Evolutionary conservation across 2,329 filamentous ascomycete genomes (phyloP), one percentile per base, ranked within the genome.

Genomic region (Aspergillus fijiensis): DNA sequence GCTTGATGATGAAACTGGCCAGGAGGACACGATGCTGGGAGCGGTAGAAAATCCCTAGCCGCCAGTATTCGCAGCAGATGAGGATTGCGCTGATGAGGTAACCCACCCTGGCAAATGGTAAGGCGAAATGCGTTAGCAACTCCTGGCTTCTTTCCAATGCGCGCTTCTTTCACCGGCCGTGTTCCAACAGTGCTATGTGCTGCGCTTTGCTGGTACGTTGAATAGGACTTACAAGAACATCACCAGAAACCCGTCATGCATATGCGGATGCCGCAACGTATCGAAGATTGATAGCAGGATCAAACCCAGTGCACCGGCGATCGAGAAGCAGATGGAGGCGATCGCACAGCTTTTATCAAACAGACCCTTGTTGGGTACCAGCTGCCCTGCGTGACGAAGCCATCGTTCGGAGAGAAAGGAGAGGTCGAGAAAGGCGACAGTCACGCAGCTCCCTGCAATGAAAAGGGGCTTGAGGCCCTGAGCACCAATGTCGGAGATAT

Each of bases 1-100:
- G 83, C 78, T 99, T 99, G 72, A 95, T 82, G 85, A 88, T 93
- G 81, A 98, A 98, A 59, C 90, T 95, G 61, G 83, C 75, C 51
- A 87, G 85, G 11, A 99, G 84, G 65, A 95, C 79, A 57, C 82
- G 84, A 76, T 94, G 85, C 61, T 92, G 80, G 9, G 72, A 65
- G 63, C 89, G 89, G 80, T 93, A 91, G 73, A 89, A 88, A 56
- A 89, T 87, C 27, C 92, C 92, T 1, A 98, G 83, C 2, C 91
- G 87, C 70, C 95, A 89, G 75, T 96, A 97, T 75, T 97, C 92
- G 79, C 86, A 87, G 80, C 93, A 97, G 65, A 94, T 89, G 76
- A 93, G 94, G 67, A 97, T 84, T 58, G 94, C 93, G 4, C 88
- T 91, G 57, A 96, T 72, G 57, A 97, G 80, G 74, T 96, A 98